These are phyloP conservation scores for Poa pratensis DNA, from an alignment of 176 grass and related monocot genomes.

Conservation along the genomic window DNA sequence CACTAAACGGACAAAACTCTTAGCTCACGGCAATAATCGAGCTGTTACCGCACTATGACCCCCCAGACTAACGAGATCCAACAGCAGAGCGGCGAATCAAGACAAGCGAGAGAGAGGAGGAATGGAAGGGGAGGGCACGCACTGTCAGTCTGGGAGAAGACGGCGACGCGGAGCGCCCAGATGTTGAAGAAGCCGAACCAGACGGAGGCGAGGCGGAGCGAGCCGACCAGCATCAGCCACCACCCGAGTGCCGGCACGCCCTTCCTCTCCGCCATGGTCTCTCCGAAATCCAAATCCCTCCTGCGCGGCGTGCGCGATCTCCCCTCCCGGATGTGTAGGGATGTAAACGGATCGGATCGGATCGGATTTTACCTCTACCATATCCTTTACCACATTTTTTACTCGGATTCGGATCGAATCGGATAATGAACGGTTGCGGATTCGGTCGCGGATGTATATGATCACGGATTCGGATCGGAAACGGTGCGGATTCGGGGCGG, in stretches of 20 bases:
- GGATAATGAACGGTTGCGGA: too few relatives aligned
- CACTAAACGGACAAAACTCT: background rate
- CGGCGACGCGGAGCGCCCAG: conserved; percentile 83
- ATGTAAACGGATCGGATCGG: too few relatives aligned
- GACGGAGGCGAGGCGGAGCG: conserved; percentile 77
- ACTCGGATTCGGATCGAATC: too few relatives aligned
- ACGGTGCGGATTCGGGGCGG: too few relatives aligned
- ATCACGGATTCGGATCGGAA: too few relatives aligned
- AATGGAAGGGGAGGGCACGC: background rate
- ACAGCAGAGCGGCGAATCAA: background rate
- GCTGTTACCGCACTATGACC: background rate
- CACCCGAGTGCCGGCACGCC: conserved; percentile 67
- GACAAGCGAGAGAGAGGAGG: background rate
- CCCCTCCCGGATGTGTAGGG: too few relatives aligned
- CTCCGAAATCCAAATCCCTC: conserved; percentile 23
- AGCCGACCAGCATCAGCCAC: conserved; percentile 94
- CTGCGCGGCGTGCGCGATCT: background rate
- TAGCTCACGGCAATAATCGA: background rate
- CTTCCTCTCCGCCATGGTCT: conserved; percentile 31
- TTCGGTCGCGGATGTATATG: too few relatives aligned
- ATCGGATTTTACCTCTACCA: too few relatives aligned
- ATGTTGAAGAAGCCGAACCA: conserved; percentile 99
- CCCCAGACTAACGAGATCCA: background rate
- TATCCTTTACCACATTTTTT: too few relatives aligned
- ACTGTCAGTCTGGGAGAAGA: conserved; percentile 85